Conservation (phyloP, 2,329 filamentous ascomycete genomes). For the Arthrobotrys pseudoclavata region DNA sequence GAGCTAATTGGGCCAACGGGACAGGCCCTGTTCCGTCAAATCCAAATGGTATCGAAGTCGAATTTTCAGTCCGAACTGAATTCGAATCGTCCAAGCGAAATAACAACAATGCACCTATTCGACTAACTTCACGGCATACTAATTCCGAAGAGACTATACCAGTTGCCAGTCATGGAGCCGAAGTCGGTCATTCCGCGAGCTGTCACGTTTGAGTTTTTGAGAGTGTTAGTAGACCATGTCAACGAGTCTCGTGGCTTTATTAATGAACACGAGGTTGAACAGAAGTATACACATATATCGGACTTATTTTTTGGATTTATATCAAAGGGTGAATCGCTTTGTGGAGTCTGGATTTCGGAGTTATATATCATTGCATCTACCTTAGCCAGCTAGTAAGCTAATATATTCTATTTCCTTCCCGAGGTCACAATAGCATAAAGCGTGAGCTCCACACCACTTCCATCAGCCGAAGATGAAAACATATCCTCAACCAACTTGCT, state of each 20-base stretch:
- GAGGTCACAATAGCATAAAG: slow-evolving; percentile 39
- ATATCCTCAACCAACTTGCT: neutral
- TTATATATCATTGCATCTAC: neutral
- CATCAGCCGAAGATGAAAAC: neutral
- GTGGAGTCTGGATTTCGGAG: neutral
- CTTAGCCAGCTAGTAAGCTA: neutral
- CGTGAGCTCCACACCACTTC: slow-evolving; percentile 15
- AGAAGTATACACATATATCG: too few relatives aligned
- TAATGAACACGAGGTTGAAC: too few relatives aligned
- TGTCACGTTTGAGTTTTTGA: slow-evolving; percentile 32
- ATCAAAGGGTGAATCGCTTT: neutral
- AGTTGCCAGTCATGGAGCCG: slow-evolving; percentile 42
- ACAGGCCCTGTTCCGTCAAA: neutral
- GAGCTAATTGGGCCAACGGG: slow-evolving; percentile 2
- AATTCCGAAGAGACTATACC: slow-evolving; percentile 52
- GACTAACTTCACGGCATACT: slow-evolving; percentile 22
- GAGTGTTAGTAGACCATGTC: neutral
- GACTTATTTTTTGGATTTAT: neutral
- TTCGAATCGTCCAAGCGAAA: slow-evolving; percentile 34
- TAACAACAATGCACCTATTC: neutral
- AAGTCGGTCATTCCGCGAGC: slow-evolving; percentile 37
- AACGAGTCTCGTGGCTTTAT: too few relatives aligned
- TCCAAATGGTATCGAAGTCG: slow-evolving; percentile 39
- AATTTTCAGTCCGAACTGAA: slow-evolving; percentile 43
- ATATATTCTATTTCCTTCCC: slow-evolving; percentile 15